A percentile compares a stretch with the other conserved stretches of the same genome.
Conservation (phyloP, 495 filamentous ascomycete species). For the Penicillium arizonense region DNA sequence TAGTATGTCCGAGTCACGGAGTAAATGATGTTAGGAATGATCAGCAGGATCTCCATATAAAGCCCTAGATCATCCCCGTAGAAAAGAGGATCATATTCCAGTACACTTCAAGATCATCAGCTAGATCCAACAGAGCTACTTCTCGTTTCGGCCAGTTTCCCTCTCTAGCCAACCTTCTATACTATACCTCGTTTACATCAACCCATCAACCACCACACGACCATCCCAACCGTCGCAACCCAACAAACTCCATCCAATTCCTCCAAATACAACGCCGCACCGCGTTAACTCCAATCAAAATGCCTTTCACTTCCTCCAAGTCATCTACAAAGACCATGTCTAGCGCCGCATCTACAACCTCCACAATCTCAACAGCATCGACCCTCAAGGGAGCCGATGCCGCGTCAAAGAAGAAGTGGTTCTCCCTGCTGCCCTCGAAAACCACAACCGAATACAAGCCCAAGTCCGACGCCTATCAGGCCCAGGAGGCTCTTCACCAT, state of each 20-base stretch:
- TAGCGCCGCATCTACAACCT: slow-evolving; percentile 25
- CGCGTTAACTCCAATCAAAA: slow-evolving; percentile 3
- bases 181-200: neutral
- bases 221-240: too few relatives aligned
- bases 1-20: slow-evolving; percentile 15
- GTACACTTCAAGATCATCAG: neutral
- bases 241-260: neutral
- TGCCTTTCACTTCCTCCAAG: slow-evolving; percentile 13
- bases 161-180: neutral
- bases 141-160: neutral
- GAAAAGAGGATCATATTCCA: neutral
- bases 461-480: slow-evolving; percentile 1
- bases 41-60: slow-evolving; percentile 8
- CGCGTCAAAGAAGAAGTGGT: slow-evolving; percentile 25
- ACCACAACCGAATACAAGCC: slow-evolving; percentile 2
- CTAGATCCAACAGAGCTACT: neutral
- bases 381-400: slow-evolving; percentile 24
- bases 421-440: slow-evolving; percentile 17
- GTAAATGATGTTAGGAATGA: slow-evolving; percentile 10
- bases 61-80: neutral
- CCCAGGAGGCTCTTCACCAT: slow-evolving; percentile 22
- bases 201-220: neutral
- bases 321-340: slow-evolving; percentile 17
- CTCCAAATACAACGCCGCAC: neutral
- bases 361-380: slow-evolving; percentile 26